Base-by-base conservation (phyloP, 2,329 filamentous ascomycete species). In the Trichoderma guizhouense region DNA sequence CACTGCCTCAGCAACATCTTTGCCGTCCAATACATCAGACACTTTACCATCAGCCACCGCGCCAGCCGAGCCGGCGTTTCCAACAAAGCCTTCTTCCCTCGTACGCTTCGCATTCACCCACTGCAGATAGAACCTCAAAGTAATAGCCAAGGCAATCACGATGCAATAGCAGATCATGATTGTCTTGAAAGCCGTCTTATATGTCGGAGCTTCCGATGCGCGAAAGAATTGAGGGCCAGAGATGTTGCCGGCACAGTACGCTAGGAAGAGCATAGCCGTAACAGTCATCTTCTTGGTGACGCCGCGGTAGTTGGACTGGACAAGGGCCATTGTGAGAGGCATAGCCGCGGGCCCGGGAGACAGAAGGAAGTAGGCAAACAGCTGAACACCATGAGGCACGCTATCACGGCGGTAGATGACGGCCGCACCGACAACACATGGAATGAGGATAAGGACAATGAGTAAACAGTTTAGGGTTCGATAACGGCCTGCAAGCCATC, bases 201-300 rank as follows among this genome's bases (percentile, higher is more conserved):
- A 89, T 1, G 79, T 79, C 0, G 87, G 87, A 7, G 83, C 85
- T 75, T 89, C 86, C 2, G 75, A 72, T 3, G 82, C 77, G 58
- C 80, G 81, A 77, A 89, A 90, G 74, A 89, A 84, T 58, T 89
- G 87, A 3, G 88, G 87, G 0, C 87, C 87, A 1, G 82, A 81
- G 60, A 89, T 88, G 72, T 89, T 89, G 1, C 87, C 87, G 1
- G 82, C 78, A 68, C 87, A 89, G 74, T 89, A 89, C 3, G 84
- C 84, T 11, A 88, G 76, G 73, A 89, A 88, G 5, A 89, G 77
- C 75, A 89, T 75, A 0, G 86, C 86, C 1, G 86, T 89, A 70
- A 89, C 85, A 7, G 87, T 88, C 83, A 88, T 87, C 78, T 89
- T 89, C 81, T 89, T 89, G 36, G 87, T 88, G 24, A 88, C 85